Conservation (phyloP, 345 rosid genomes). For the Crucihimalaya himalaica region DNA sequence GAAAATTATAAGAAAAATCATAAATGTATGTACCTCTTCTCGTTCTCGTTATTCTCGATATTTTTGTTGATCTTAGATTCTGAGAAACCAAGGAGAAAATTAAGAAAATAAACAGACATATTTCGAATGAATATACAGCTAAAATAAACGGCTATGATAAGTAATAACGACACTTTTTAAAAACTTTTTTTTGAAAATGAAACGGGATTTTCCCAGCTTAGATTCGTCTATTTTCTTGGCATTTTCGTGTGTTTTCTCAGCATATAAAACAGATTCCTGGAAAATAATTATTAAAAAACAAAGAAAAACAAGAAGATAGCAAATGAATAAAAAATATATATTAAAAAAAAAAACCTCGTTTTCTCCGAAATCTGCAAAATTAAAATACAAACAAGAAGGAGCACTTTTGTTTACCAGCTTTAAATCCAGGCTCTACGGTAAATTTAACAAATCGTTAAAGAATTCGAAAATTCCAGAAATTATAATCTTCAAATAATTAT, state of each 20-base stretch:
- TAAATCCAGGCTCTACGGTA: not conserved
- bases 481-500: not conserved
- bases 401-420: not conserved
- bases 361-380: no score
- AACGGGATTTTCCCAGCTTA: not conserved
- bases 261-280: not conserved
- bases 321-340: not conserved
- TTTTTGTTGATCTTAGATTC: not conserved
- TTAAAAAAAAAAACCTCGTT: no score
- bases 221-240: not conserved
- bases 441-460: not conserved
- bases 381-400: not conserved
- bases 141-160: slow-evolving; percentile 18
- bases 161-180: not conserved
- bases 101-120: not conserved
- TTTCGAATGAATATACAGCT: slow-evolving; percentile 4
- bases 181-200: not conserved
- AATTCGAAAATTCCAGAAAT: not conserved
- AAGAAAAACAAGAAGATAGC: not conserved
- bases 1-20: not conserved
- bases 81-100: slow-evolving; percentile 10
- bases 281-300: not conserved
- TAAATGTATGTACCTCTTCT: not conserved
- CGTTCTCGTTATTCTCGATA: not conserved
- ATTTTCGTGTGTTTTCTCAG: slow-evolving; percentile 7